A percentile compares a stretch with the other conserved stretches of the same genome.
Evolutionary conservation across 768 basidiomycete species (phyloP).

Genomic region (Auriscalpium vulgare): DNA sequence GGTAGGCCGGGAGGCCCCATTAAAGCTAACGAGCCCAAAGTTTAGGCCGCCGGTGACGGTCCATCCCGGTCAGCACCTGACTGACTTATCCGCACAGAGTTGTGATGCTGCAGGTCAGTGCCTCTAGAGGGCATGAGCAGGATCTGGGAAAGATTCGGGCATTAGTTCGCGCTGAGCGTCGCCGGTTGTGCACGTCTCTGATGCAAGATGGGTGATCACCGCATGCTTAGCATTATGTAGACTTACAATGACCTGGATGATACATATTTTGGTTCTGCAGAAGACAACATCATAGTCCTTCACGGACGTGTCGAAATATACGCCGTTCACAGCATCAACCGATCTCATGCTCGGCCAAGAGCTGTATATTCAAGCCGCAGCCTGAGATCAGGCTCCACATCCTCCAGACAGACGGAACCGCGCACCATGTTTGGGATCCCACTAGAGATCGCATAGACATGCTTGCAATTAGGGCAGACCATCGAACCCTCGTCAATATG

Average conservation of each 20-base stretch:
- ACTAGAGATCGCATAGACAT: slow-evolving; percentile 82
- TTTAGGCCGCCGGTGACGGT: too few species aligned
- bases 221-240: too few species aligned
- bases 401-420: background rate
- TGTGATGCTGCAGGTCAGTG: slow-evolving; percentile 37
- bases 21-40: too few species aligned
- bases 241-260: too few species aligned
- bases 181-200: too few species aligned
- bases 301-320: too few species aligned
- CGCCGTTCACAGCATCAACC: slow-evolving; percentile 25
- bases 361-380: slow-evolving; percentile 32
- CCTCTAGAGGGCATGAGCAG: slow-evolving; percentile 56
- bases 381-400: slow-evolving; percentile 2
- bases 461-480: slow-evolving; percentile 88
- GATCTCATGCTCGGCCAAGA: slow-evolving; percentile 90
- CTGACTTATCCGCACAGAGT: slow-evolving; percentile 16
- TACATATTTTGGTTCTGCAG: too few species aligned
- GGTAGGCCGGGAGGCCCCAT: too few species aligned
- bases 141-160: slow-evolving; percentile 28
- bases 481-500: slow-evolving; percentile 89
- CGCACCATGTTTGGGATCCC: slow-evolving; percentile 98
- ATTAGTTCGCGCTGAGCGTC: too few species aligned
- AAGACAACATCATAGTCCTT: too few species aligned
- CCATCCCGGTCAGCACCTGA: too few species aligned
- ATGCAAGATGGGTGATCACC: too few species aligned